Conservation (phyloP, 331 rosid genomes). For the Prunus yedoensis region DNA sequence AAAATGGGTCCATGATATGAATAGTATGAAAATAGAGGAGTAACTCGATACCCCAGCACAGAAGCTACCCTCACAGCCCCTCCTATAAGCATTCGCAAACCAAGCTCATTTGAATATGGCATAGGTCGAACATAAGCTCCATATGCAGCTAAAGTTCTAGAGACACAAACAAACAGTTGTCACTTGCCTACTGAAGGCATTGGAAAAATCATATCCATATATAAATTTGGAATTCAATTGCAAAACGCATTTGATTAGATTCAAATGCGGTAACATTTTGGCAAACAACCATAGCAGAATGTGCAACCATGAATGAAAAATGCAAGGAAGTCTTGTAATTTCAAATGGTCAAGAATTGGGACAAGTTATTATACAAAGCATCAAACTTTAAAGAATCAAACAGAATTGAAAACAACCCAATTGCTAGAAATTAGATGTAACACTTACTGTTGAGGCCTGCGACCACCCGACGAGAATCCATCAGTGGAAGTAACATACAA, state of each 20-base stretch:
- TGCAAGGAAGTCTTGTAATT: not conserved
- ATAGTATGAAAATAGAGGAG: constrained; percentile 82
- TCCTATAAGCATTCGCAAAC: constrained; percentile 88
- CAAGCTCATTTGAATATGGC: constrained; percentile 87
- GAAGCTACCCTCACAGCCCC: constrained; percentile 89
- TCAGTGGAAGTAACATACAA: constrained; percentile 86
- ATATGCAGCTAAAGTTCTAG: constrained; percentile 90
- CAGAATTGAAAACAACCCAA: not conserved
- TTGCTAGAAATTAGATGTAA: not conserved
- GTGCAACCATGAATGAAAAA: not conserved
- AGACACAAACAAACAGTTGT: constrained; percentile 20
- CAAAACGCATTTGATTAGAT: not conserved
- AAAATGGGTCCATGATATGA: constrained; percentile 92
- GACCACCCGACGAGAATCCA: constrained; percentile 91
- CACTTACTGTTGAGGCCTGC: constrained; percentile 81
- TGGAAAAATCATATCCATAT: constrained; percentile 8
- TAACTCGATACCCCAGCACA: constrained; percentile 61
- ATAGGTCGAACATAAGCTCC: constrained; percentile 83
- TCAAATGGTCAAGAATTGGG: not conserved
- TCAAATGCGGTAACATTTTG: not conserved
- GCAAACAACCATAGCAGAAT: no score
- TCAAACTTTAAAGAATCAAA: not conserved
- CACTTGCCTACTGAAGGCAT: not conserved
- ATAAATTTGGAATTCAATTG: not conserved
- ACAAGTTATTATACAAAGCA: not conserved